phyloP scores from a whole-genome alignment of 225 moss, liverwort and hornwort species.

The Bryoerythrophyllum caledonicum region DNA sequence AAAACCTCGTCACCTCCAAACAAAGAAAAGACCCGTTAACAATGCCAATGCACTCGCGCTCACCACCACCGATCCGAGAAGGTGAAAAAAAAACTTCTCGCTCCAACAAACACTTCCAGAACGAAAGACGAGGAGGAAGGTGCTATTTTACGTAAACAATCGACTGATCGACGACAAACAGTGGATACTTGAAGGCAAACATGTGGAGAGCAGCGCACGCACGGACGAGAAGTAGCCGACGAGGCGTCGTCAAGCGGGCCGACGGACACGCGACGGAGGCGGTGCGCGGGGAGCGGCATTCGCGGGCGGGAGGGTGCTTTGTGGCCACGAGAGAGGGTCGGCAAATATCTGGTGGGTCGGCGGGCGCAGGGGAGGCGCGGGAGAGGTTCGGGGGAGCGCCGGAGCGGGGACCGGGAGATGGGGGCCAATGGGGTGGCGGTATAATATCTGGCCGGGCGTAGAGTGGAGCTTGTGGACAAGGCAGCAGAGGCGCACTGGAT shows the following conservation, averaged over 20 bases:
- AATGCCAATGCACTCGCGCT: too few species aligned
- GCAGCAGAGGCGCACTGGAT: background rate
- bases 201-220: slow-evolving; percentile 15
- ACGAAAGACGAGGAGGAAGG: too few species aligned
- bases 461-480: background rate
- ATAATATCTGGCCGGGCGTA: slow-evolving; percentile 21
- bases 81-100: too few species aligned
- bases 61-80: too few species aligned
- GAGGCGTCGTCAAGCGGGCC: too few species aligned
- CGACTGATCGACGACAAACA: too few species aligned
- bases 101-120: background rate
- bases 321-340: slow-evolving; percentile 43
- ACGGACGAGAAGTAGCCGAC: too few species aligned
- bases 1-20: too few species aligned
- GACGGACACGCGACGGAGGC: background rate
- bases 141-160: too few species aligned
- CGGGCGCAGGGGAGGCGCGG: background rate
- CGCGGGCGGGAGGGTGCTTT: background rate
- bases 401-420: background rate
- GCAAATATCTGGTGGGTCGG: slow-evolving; percentile 37
- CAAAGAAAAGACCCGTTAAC: too few species aligned
- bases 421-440: slow-evolving; percentile 34
- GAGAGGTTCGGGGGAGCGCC: background rate
- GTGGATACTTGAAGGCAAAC: background rate
- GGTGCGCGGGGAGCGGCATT: background rate